Evolutionary conservation across 495 filamentous ascomycete genomes (phyloP).

Genomic region (Xylaria bambusicola): DNA sequence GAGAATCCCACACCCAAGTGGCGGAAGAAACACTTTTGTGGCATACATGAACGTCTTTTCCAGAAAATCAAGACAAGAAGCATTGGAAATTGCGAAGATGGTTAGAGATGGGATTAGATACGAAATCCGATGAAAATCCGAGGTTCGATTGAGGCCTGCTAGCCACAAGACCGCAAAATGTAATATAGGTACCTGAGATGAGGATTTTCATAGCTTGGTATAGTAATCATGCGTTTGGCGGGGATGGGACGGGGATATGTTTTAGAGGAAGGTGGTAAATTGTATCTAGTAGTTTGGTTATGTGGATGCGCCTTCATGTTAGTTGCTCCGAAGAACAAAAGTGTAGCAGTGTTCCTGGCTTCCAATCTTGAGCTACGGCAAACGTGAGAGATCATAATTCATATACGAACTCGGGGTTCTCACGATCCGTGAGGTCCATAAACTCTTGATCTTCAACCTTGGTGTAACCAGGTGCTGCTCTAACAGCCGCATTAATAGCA

Average conservation of each 20-base stretch:
- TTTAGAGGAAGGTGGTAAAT: too few species aligned
- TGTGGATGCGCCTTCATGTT: too few species aligned
- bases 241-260: too few species aligned
- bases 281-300: too few species aligned
- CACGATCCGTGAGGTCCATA: constrained; percentile 65
- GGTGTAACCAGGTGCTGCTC: constrained; percentile 58
- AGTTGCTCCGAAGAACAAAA: too few species aligned
- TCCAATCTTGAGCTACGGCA: background rate
- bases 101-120: constrained; percentile 32
- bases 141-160: too few species aligned
- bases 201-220: too few species aligned
- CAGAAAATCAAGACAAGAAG: constrained; percentile 29
- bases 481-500: constrained; percentile 56
- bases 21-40: constrained; percentile 32
- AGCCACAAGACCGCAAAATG: too few species aligned
- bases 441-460: constrained; percentile 69
- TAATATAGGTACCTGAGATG: too few species aligned
- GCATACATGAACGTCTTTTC: constrained; percentile 42
- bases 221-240: too few species aligned
- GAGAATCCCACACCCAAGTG: constrained; percentile 31
- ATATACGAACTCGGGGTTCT: constrained; percentile 70
- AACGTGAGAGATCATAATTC: constrained; percentile 46
- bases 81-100: constrained; percentile 26
- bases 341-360: too few species aligned
- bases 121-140: constrained; percentile 19